Evolutionary conservation across 345 rosid genomes (phyloP).

Genomic region (Aethionema arabicum): DNA sequence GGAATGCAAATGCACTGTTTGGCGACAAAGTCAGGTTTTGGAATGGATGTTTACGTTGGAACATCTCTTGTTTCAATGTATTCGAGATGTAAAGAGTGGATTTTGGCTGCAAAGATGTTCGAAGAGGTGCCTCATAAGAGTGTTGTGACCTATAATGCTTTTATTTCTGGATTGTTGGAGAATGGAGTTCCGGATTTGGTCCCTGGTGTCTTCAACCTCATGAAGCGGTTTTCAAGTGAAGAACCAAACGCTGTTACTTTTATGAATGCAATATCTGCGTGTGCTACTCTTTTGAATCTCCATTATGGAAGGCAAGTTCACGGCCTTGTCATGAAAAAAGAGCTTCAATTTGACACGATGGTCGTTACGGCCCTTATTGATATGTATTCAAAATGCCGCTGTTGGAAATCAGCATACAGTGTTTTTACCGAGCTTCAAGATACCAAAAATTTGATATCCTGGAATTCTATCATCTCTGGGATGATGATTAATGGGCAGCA

Average conservation of each 20-base stretch:
- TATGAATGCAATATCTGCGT: slow-evolving; percentile 52
- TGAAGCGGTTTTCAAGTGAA: slow-evolving; percentile 41
- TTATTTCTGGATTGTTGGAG: slow-evolving; percentile 50
- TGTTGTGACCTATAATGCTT: slow-evolving; percentile 62
- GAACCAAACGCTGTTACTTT: slow-evolving; percentile 51
- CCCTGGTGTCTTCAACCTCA: slow-evolving; percentile 52
- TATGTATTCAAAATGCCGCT: slow-evolving; percentile 61
- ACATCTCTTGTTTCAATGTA: slow-evolving; percentile 58
- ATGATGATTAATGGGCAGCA: slow-evolving; percentile 58
- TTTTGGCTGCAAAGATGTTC: slow-evolving; percentile 49
- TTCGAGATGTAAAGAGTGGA: slow-evolving; percentile 41
- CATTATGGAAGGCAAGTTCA: slow-evolving; percentile 58
- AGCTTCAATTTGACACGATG: slow-evolving; percentile 40
- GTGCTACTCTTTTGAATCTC: slow-evolving; percentile 45
- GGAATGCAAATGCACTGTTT: slow-evolving; percentile 55
- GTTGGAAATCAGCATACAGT: slow-evolving; percentile 46
- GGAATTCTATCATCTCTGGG: slow-evolving; percentile 60
- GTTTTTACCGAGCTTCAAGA: slow-evolving; percentile 47
- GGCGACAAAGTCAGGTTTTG: slow-evolving; percentile 56
- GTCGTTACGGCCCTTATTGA: slow-evolving; percentile 59
- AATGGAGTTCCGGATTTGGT: slow-evolving; percentile 45
- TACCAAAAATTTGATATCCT: slow-evolving; percentile 52
- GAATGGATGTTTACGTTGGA: slow-evolving; percentile 53
- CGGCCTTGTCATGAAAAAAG: slow-evolving; percentile 41
- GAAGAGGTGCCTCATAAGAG: slow-evolving; percentile 43